Conservation (phyloP, 2,329 filamentous ascomycete species). For the Botrytis pseudocinerea region DNA sequence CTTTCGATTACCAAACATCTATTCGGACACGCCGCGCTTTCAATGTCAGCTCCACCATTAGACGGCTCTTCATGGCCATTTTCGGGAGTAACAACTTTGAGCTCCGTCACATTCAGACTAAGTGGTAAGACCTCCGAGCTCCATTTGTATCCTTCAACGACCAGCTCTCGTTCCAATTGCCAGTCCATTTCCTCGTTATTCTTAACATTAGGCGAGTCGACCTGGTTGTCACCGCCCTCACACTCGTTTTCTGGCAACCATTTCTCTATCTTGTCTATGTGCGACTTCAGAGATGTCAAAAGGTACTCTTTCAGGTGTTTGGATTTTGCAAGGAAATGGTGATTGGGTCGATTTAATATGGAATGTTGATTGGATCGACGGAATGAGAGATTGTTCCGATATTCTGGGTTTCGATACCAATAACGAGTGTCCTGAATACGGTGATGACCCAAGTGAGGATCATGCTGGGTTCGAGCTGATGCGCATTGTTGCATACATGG, state of each 20-base stretch:
- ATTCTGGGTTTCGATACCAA: neutral
- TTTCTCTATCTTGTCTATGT: slow-evolving; percentile 1
- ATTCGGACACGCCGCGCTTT: neutral
- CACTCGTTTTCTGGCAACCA: slow-evolving; percentile 1
- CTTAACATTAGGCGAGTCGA: neutral
- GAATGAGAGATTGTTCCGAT: neutral
- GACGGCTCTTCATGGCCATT: neutral
- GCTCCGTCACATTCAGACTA: neutral
- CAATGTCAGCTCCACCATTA: neutral
- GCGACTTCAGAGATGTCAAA: neutral
- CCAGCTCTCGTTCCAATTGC: neutral
- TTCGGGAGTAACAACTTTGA: neutral
- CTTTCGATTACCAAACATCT: neutral
- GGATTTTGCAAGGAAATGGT: slow-evolving; percentile 9
- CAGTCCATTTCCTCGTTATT: neutral
- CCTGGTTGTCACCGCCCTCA: neutral
- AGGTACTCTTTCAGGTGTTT: slow-evolving; percentile 6
- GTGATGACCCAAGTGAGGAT: neutral
- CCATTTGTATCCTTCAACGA: slow-evolving; percentile 3
- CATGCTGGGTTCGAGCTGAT: neutral
- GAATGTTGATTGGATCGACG: neutral
- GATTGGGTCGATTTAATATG: slow-evolving; percentile 1
- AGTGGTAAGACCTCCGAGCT: neutral
- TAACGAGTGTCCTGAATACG: neutral
- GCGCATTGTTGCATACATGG: no score